Evolutionary conservation across 2,329 filamentous ascomycete genomes (phyloP).

Genomic region (Fusarium denticulatum): DNA sequence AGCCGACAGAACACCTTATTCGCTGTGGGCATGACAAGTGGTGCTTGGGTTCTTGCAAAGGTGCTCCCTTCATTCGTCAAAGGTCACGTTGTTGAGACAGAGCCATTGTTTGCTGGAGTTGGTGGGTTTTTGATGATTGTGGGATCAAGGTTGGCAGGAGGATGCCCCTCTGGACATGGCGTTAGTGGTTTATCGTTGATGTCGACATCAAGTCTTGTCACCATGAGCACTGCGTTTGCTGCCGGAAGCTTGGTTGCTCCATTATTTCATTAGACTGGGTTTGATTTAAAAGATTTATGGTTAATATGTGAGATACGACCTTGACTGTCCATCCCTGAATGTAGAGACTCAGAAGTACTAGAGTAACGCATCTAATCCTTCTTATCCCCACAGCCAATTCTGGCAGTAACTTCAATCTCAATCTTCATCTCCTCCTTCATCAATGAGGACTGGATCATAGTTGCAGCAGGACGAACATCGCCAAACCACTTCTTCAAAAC

Average conservation of each 20-base stretch:
- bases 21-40: constrained; percentile 59
- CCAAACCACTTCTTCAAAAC: constrained; percentile 62
- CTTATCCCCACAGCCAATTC: constrained; percentile 39
- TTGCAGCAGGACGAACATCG: constrained; percentile 61
- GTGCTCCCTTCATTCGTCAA: constrained; percentile 46
- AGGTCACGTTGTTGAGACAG: constrained; percentile 44
- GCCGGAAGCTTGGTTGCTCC: constrained; percentile 53
- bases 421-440: constrained; percentile 61
- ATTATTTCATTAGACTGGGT: constrained; percentile 37
- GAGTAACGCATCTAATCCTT: background rate
- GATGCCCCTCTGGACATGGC: constrained; percentile 75
- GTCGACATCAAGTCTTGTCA: constrained; percentile 69
- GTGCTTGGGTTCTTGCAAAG: constrained; percentile 54
- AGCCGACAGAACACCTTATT: constrained; percentile 61
- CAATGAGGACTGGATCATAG: constrained; percentile 61
- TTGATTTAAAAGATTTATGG: background rate
- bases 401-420: constrained; percentile 57
- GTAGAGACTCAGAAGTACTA: no score
- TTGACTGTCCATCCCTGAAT: background rate
- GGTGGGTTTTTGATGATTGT: constrained; percentile 69
- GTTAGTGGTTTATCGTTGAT: constrained; percentile 73
- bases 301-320: background rate
- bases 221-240: constrained; percentile 66
- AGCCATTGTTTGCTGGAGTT: constrained; percentile 53
- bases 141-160: constrained; percentile 70